A percentile compares a stretch with the other conserved stretches of the same genome.
These are phyloP conservation scores for Urochloa ruziziensis DNA, from an alignment of 176 grass and related monocot genomes.

Conservation along the genomic window DNA sequence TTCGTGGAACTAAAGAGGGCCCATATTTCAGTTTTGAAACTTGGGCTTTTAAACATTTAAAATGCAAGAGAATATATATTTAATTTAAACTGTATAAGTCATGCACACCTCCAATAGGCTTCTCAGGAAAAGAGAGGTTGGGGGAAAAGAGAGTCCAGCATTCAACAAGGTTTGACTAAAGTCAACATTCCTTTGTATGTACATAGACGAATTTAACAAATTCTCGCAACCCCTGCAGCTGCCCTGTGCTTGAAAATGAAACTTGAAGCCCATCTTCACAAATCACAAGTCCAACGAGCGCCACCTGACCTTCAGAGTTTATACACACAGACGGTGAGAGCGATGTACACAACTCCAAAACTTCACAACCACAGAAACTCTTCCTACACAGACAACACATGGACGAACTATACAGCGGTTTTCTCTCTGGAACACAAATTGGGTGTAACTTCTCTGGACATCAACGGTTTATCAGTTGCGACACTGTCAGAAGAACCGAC, in stretches of 20 bases:
- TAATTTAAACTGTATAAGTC: not conserved
- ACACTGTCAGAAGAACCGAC: constrained; percentile 66
- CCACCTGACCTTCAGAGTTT: constrained; percentile 20
- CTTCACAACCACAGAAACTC: not conserved
- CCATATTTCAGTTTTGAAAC: too few species aligned
- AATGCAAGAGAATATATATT: not conserved
- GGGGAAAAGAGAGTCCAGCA: not conserved
- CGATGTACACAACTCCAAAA: constrained; percentile 8
- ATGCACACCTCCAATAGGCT: not conserved
- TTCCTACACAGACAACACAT: constrained; percentile 11
- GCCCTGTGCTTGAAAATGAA: not conserved
- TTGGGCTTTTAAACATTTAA: not conserved
- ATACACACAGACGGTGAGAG: not conserved
- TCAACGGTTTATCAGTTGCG: not conserved
- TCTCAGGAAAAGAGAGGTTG: not conserved
- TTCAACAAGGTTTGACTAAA: not conserved
- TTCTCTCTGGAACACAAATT: not conserved
- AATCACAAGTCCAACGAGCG: not conserved
- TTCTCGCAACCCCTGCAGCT: not conserved
- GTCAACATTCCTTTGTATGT: not conserved
- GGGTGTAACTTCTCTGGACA: not conserved
- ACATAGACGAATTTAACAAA: not conserved
- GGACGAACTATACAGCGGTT: constrained; percentile 22
- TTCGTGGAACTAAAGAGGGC: too few species aligned
- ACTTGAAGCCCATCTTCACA: not conserved